Evolutionary conservation across 805 yeast genomes (phyloP).

Genomic region (Vanderwaltozyma tropicalis): DNA sequence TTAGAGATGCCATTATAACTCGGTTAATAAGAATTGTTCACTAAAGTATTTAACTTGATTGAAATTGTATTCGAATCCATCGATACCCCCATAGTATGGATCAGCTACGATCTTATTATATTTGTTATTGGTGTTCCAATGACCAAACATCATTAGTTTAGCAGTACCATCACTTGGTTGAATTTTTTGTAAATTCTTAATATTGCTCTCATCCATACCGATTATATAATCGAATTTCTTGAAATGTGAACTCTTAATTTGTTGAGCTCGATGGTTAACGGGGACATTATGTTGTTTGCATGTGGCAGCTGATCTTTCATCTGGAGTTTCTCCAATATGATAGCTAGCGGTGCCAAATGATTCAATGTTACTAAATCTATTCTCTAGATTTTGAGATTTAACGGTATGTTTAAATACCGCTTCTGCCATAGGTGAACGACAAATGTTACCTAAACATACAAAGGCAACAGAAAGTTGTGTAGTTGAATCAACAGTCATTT

Average conservation of each 20-base stretch:
- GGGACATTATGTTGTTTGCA: constrained; percentile 67
- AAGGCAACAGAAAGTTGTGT: constrained; percentile 58
- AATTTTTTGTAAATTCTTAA: constrained; percentile 39
- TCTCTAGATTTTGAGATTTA: constrained; percentile 33
- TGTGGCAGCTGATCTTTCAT: constrained; percentile 56
- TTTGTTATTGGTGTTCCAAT: constrained; percentile 51
- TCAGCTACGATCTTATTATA: constrained; percentile 61
- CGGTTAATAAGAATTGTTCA: constrained; percentile 52
- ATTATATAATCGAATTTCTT: constrained; percentile 54
- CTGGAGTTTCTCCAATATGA: constrained; percentile 79
- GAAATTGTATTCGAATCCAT: constrained; percentile 75
- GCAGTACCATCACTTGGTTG: constrained; percentile 42
- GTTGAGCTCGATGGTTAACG: constrained; percentile 66
- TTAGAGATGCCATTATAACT: too few relatives aligned
- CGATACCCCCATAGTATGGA: constrained; percentile 84
- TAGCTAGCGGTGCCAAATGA: constrained; percentile 85
- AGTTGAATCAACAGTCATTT: constrained; percentile 9
- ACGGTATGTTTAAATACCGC: constrained; percentile 72
- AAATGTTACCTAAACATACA: constrained; percentile 83
- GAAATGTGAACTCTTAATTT: constrained; percentile 43
- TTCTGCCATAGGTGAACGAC: constrained; percentile 98
- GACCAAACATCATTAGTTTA: constrained; percentile 59
- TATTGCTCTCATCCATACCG: constrained; percentile 60
- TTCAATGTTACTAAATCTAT: constrained; percentile 49
- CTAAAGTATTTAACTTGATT: constrained; percentile 67